A percentile compares a stretch with the other conserved stretches of the same genome.
These are phyloP conservation scores for Penicillium subrubescens DNA, from an alignment of 495 filamentous ascomycete genomes.

Conservation along the genomic window DNA sequence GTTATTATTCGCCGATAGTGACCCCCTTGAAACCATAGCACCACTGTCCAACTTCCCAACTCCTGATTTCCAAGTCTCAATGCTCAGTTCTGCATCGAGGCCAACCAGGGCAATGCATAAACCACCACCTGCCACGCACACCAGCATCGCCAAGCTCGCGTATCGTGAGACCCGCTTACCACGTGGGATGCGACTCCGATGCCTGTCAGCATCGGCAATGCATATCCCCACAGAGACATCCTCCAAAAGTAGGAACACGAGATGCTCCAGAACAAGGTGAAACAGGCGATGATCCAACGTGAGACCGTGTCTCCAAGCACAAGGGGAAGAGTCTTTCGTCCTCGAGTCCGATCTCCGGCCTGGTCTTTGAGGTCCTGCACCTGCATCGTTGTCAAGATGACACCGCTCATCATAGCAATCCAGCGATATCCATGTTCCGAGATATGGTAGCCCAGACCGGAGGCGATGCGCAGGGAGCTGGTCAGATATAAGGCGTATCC, in stretches of 20 bases:
- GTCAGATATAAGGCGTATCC: constrained; percentile 20
- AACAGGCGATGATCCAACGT: constrained; percentile 39
- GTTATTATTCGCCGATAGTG: background rate
- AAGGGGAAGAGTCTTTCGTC: constrained; percentile 43
- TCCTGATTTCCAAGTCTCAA: background rate
- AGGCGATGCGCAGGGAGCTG: constrained; percentile 6
- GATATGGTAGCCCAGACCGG: constrained; percentile 5
- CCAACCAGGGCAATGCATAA: background rate
- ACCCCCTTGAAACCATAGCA: background rate
- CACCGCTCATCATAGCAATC: constrained; percentile 43
- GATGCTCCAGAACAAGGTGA: constrained; percentile 46
- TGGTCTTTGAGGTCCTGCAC: constrained; percentile 55
- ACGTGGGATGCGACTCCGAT: constrained; percentile 9
- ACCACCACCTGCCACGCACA: constrained; percentile 11
- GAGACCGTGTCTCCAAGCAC: constrained; percentile 46
- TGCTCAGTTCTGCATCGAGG: background rate
- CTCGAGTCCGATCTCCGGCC: constrained; percentile 46
- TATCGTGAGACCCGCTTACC: constrained; percentile 8
- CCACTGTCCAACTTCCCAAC: background rate
- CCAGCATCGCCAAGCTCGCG: constrained; percentile 5
- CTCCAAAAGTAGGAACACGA: constrained; percentile 42
- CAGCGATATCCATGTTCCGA: constrained; percentile 31
- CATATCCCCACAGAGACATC: constrained; percentile 13
- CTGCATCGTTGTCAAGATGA: constrained; percentile 55
- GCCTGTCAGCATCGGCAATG: constrained; percentile 3